Percentiles rank a stretch among this genome's conserved stretches.
Evolutionary conservation across 2,329 filamentous ascomycete genomes (phyloP).

Genomic region (Cladophialophora psammophila): DNA sequence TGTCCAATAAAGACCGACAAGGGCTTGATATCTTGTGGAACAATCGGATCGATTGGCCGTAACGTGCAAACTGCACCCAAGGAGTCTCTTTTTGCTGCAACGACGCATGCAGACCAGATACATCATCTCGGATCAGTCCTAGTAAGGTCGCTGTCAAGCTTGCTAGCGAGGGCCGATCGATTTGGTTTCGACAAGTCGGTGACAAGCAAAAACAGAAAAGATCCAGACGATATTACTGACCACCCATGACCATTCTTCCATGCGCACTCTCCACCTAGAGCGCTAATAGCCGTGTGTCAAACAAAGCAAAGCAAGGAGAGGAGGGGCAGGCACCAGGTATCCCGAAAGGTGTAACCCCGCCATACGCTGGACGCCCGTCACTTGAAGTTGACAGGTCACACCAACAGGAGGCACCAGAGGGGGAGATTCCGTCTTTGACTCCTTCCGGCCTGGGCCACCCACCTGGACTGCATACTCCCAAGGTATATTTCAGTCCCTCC

Average conservation of each 20-base stretch:
- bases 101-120: not conserved
- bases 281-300: constrained; percentile 23
- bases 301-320: constrained; percentile 11
- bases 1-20: constrained; percentile 12
- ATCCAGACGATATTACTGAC: not conserved
- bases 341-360: constrained; percentile 18
- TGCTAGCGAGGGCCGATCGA: constrained; percentile 1
- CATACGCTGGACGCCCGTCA: constrained; percentile 19
- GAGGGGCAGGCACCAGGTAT: constrained; percentile 19
- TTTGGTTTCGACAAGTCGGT: not conserved
- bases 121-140: constrained; percentile 10
- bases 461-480: not conserved
- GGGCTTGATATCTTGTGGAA: constrained; percentile 17
- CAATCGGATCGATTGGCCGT: constrained; percentile 24
- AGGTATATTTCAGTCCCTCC: not conserved
- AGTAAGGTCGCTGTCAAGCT: constrained; percentile 1
- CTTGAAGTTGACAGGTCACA: constrained; percentile 27
- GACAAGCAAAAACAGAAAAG: not conserved
- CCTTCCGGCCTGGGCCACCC: not conserved
- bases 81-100: constrained; percentile 1
- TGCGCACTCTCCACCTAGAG: constrained; percentile 15
- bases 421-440: constrained; percentile 19
- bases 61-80: constrained; percentile 15
- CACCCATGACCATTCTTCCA: constrained; percentile 3
- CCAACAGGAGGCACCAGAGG: constrained; percentile 6